Evolutionary conservation across 768 basidiomycete genomes (phyloP).

Genomic region (Pholiota molesta): DNA sequence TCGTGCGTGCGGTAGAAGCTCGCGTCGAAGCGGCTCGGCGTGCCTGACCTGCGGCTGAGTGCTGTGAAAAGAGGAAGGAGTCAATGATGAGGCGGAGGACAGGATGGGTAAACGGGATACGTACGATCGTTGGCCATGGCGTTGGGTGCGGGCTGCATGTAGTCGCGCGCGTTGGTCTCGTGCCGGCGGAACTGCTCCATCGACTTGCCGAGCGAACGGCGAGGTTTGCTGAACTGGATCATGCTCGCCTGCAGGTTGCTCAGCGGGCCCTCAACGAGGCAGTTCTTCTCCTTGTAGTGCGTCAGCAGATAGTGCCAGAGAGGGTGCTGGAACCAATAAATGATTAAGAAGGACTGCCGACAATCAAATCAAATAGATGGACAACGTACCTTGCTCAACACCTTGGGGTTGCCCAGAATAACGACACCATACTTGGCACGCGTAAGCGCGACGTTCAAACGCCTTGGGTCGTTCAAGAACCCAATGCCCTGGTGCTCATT

Average conservation of each 20-base stretch:
- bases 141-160: slow-evolving; percentile 44
- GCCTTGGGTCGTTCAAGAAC: slow-evolving; percentile 96
- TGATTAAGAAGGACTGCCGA: neutral
- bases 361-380: neutral
- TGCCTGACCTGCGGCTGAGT: slow-evolving; percentile 74
- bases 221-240: slow-evolving; percentile 99
- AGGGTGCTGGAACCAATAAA: slow-evolving; percentile 71
- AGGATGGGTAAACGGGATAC: slow-evolving; percentile 24
- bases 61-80: neutral
- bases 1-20: slow-evolving; percentile 97
- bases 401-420: slow-evolving; percentile 99
- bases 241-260: slow-evolving; percentile 97
- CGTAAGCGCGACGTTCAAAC: slow-evolving; percentile 95
- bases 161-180: slow-evolving; percentile 90
- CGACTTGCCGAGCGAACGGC: slow-evolving; percentile 83
- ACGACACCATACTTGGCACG: slow-evolving; percentile 98
- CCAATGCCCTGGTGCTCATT: slow-evolving; percentile 99
- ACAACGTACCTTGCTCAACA: slow-evolving; percentile 88
- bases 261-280: slow-evolving; percentile 94
- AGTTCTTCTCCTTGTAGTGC: slow-evolving; percentile 96
- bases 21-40: slow-evolving; percentile 93
- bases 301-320: slow-evolving; percentile 98
- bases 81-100: slow-evolving; percentile 1
- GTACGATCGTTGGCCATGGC: slow-evolving; percentile 53
- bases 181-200: slow-evolving; percentile 94